Conservation (phyloP, 2,329 filamentous ascomycete species). For the Madurella mycetomatis region DNA sequence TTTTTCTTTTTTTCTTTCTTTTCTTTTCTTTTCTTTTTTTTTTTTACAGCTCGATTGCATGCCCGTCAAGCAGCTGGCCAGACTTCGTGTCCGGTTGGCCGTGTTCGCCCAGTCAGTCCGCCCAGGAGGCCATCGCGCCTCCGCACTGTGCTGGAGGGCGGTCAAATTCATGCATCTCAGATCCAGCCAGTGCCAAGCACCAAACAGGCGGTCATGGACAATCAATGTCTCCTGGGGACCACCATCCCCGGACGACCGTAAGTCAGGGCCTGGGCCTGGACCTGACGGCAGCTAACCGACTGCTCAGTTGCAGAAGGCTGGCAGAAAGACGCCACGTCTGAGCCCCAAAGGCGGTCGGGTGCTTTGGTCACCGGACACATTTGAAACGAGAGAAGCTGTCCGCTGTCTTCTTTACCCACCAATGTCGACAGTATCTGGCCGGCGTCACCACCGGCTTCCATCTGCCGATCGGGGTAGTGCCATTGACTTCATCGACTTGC, state of each 20-base stretch:
- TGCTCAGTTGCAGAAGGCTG: background rate
- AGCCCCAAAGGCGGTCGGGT: background rate
- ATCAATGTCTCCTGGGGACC: slow-evolving; percentile 1
- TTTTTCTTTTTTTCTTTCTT: no score
- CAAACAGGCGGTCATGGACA: background rate
- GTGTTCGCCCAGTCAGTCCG: background rate
- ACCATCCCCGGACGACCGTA: background rate
- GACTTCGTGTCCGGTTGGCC: background rate
- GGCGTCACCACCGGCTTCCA: no score
- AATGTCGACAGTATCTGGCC: no score
- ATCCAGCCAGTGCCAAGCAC: slow-evolving; percentile 1
- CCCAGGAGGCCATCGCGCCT: background rate
- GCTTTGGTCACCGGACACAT: slow-evolving; percentile 4
- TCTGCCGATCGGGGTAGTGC: no score
- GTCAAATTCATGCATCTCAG: background rate
- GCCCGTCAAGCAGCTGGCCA: background rate
- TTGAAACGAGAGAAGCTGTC: background rate
- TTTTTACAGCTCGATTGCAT: background rate
- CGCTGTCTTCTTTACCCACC: background rate
- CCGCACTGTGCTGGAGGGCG: background rate
- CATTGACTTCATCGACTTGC: no score
- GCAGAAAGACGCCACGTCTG: slow-evolving; percentile 12
- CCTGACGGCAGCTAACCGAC: slow-evolving; percentile 5
- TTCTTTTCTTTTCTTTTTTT: no score
- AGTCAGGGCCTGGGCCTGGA: background rate